These are phyloP conservation scores for Ogataea salicorniae DNA, from an alignment of 805 yeast species.

Conservation along the genomic window DNA sequence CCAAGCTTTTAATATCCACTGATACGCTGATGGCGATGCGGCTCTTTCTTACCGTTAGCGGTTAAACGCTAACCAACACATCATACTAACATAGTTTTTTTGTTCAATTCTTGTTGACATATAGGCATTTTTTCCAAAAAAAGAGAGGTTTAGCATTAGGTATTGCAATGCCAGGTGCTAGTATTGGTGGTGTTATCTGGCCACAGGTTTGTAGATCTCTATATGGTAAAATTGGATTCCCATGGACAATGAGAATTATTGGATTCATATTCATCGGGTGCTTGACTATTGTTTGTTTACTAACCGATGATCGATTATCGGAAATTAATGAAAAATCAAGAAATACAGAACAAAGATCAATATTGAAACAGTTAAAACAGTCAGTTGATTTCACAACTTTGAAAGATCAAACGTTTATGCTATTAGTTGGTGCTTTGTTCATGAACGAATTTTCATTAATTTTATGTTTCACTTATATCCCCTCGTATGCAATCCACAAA, in stretches of 20 bases:
- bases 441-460: constrained; percentile 50
- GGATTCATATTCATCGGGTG: constrained; percentile 40
- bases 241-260: constrained; percentile 55
- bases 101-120: constrained; percentile 35
- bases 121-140: constrained; percentile 53
- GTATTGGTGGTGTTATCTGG: constrained; percentile 51
- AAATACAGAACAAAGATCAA: constrained; percentile 4
- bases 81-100: background rate
- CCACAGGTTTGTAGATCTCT: constrained; percentile 49
- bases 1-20: too few relatives aligned
- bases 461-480: constrained; percentile 47
- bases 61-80: too few relatives aligned
- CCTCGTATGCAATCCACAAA: constrained; percentile 50
- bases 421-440: constrained; percentile 37
- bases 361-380: constrained; percentile 16
- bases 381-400: constrained; percentile 37
- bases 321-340: constrained; percentile 17
- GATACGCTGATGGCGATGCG: too few relatives aligned
- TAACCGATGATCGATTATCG: constrained; percentile 27
- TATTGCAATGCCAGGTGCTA: constrained; percentile 55
- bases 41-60: too few relatives aligned
- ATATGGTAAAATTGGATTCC: constrained; percentile 47
- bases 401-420: constrained; percentile 38
- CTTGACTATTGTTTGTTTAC: constrained; percentile 26
- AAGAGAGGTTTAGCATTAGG: constrained; percentile 60